phyloP scores from a whole-genome alignment of 495 filamentous ascomycete species.

The Lichenothelia convexa region DNA sequence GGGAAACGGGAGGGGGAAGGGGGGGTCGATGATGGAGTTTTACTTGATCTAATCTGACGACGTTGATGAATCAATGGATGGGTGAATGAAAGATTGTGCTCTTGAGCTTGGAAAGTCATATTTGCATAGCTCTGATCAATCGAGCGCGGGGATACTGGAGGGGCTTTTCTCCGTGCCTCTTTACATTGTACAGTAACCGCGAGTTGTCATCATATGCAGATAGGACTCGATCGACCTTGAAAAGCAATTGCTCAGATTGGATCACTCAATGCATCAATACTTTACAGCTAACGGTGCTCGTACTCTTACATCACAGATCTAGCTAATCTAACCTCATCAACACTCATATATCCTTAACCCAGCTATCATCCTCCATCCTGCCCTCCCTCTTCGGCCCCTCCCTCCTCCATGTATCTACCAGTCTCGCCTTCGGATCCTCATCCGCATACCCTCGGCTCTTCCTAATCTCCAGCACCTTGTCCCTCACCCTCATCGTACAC shows the following conservation, averaged over 20 bases:
- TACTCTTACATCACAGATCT: not conserved
- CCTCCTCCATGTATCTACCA: constrained; percentile 43
- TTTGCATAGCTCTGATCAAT: too few species aligned
- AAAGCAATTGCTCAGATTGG: not conserved
- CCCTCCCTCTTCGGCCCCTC: constrained; percentile 38
- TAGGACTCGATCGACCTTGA: not conserved
- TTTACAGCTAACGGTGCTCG: not conserved
- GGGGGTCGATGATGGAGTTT: too few species aligned
- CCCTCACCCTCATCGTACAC: constrained; percentile 56
- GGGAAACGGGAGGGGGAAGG: too few species aligned
- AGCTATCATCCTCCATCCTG: constrained; percentile 43
- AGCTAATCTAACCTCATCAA: not conserved
- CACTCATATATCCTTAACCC: constrained; percentile 38
- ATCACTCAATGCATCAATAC: not conserved
- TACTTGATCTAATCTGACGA: too few species aligned
- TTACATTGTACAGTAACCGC: too few species aligned
- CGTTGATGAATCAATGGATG: too few species aligned
- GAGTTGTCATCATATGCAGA: not conserved
- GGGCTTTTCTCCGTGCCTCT: too few species aligned
- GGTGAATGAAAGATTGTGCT: too few species aligned
- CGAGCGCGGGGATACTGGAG: too few species aligned
- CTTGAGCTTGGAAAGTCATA: too few species aligned
- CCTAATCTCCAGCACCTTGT: constrained; percentile 63
- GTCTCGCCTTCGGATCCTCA: constrained; percentile 51
- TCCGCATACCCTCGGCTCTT: constrained; percentile 51